Percentiles rank a stretch among this genome's conserved stretches.
These are phyloP conservation scores for Collybia mongolica DNA, from an alignment of 768 basidiomycete species.

Conservation along the genomic window DNA sequence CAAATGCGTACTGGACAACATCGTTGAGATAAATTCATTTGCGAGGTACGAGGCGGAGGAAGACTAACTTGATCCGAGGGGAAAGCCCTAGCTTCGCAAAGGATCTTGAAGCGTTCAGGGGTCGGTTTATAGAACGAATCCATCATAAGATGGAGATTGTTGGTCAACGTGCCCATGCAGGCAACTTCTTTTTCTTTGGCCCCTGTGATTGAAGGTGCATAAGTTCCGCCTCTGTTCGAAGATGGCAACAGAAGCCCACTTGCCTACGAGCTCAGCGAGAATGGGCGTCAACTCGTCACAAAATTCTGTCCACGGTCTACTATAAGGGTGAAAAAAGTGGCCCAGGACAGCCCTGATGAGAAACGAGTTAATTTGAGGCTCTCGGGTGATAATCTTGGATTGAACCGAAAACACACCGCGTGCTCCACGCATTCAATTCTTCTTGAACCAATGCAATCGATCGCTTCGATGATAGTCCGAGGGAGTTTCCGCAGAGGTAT, in stretches of 20 bases:
- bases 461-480: constrained; percentile 78
- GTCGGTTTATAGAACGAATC: constrained; percentile 92
- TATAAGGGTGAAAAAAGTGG: constrained; percentile 87
- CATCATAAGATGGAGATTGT: constrained; percentile 96
- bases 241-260: constrained; percentile 21
- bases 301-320: constrained; percentile 80
- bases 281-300: constrained; percentile 69
- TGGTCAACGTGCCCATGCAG: constrained; percentile 93
- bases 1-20: constrained; percentile 81
- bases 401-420: constrained; percentile 41
- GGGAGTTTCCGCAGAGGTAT: constrained; percentile 96
- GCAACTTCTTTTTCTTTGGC: constrained; percentile 89
- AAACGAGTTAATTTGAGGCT: constrained; percentile 13
- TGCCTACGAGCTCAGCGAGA: constrained; percentile 83
- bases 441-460: constrained; percentile 73
- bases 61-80: constrained; percentile 88
- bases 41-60: constrained; percentile 10
- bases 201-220: constrained; percentile 45
- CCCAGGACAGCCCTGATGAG: constrained; percentile 74
- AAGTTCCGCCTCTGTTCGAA: constrained; percentile 10
- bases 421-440: constrained; percentile 84
- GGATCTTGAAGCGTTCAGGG: constrained; percentile 80
- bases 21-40: constrained; percentile 12
- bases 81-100: constrained; percentile 93
- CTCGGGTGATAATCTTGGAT: constrained; percentile 10